Conservation (phyloP, 2,329 filamentous ascomycete species). For the Whalleya microplaca region DNA sequence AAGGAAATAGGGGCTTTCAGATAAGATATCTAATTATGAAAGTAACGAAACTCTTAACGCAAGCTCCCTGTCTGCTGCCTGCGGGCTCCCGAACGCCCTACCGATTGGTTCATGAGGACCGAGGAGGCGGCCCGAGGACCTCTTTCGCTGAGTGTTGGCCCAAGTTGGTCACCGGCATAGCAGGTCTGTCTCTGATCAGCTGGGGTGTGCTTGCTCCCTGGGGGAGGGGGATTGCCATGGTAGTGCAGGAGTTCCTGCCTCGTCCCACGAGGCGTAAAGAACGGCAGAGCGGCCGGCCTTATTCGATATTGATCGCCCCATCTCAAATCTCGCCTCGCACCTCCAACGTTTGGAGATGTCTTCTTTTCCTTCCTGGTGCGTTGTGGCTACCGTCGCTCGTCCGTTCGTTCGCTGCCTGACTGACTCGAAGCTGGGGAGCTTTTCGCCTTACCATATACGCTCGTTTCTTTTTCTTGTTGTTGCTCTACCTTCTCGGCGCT, state of each 20-base stretch:
- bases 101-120: background rate
- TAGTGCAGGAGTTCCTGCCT: slow-evolving; percentile 1
- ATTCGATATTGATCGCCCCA: background rate
- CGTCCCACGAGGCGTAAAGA: background rate
- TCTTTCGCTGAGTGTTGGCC: background rate
- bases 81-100: background rate
- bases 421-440: slow-evolving; percentile 11
- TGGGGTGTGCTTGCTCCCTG: background rate
- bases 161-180: background rate
- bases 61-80: background rate
- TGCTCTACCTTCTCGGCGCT: background rate
- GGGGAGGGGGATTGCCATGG: background rate
- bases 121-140: background rate
- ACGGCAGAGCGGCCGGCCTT: background rate
- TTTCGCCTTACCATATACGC: slow-evolving; percentile 1
- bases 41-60: background rate
- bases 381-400: slow-evolving; percentile 7
- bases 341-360: background rate
- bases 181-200: background rate
- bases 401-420: slow-evolving; percentile 8
- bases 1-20: background rate
- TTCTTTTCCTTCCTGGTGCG: background rate
- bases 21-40: background rate
- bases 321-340: background rate
- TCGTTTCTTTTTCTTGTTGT: slow-evolving; percentile 1